Percentiles rank a stretch among this genome's conserved stretches.
phyloP scores from a whole-genome alignment of 208 protist genomes.

The Histomonas meleagridis region DNA sequence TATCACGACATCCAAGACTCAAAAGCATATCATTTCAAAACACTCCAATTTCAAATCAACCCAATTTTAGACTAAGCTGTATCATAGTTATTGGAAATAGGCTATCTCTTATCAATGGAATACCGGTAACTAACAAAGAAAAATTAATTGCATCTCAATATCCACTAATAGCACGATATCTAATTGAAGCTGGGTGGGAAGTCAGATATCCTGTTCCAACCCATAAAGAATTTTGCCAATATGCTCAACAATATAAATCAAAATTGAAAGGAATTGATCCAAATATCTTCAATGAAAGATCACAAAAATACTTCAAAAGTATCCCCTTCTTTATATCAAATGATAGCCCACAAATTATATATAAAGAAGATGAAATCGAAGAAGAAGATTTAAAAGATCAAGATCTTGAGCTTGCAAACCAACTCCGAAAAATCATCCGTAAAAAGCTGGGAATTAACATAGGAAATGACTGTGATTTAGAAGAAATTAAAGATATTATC shows the following conservation, averaged over 20 bases:
- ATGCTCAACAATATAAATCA: not conserved
- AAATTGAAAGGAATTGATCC: too few relatives aligned
- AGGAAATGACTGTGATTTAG: too few relatives aligned
- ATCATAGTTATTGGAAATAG: not conserved
- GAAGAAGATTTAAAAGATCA: too few relatives aligned
- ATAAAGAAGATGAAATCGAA: too few relatives aligned
- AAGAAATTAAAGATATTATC: too few relatives aligned
- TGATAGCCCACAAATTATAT: too few relatives aligned
- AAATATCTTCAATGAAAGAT: too few relatives aligned
- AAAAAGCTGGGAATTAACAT: too few relatives aligned
- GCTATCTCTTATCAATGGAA: not conserved
- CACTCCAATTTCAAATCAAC: not conserved
- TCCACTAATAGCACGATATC: not conserved
- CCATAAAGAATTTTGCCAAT: not conserved
- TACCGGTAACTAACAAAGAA: not conserved
- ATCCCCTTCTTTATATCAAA: too few relatives aligned
- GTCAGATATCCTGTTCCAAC: not conserved
- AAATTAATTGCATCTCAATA: not conserved
- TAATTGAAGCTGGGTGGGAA: not conserved
- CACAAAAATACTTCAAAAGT: too few relatives aligned
- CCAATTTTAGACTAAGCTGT: not conserved
- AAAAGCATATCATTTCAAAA: not conserved
- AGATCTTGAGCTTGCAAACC: too few relatives aligned
- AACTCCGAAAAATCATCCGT: too few relatives aligned
- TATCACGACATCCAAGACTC: not conserved